Percentiles rank a stretch among this genome's conserved stretches.
phyloP scores from a whole-genome alignment of 345 rosid genomes.

The Gossypium longicalyx region DNA sequence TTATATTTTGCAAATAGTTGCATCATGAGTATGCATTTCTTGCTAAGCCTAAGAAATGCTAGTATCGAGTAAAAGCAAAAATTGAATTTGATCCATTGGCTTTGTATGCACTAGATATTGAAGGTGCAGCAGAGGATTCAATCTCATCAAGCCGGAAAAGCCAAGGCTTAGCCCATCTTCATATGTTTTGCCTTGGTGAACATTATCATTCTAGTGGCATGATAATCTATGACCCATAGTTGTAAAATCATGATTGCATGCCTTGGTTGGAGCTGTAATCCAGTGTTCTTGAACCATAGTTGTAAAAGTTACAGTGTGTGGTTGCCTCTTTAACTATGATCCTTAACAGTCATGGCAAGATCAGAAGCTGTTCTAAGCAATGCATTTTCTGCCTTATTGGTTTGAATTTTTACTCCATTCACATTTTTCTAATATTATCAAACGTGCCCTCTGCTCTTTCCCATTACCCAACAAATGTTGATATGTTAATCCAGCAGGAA shows the following conservation, averaged over 20 bases:
- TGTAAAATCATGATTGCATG: background rate
- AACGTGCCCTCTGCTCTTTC: background rate
- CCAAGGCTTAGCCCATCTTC: slow-evolving; percentile 46
- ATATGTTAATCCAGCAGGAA: background rate
- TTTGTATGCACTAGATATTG: slow-evolving; percentile 37
- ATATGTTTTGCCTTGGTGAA: background rate
- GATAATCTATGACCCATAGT: background rate
- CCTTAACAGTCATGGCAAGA: background rate
- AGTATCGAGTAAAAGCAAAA: background rate
- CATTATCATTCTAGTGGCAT: background rate
- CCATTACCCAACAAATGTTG: background rate
- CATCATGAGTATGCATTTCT: background rate
- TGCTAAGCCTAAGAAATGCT: background rate
- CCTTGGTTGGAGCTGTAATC: background rate
- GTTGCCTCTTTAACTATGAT: background rate
- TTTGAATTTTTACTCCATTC: background rate
- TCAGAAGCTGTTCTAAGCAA: background rate
- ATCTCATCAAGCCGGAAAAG: slow-evolving; percentile 84
- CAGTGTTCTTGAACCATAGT: background rate
- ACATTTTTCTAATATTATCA: too few species aligned
- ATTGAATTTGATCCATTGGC: background rate
- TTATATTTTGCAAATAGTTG: background rate
- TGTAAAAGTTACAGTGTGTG: background rate
- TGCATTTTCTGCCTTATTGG: background rate
- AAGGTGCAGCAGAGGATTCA: slow-evolving; percentile 87